Percentiles rank a stretch among this genome's conserved stretches.
phyloP scores from a whole-genome alignment of 495 filamentous ascomycete genomes.

The Neurospora discreta region DNA sequence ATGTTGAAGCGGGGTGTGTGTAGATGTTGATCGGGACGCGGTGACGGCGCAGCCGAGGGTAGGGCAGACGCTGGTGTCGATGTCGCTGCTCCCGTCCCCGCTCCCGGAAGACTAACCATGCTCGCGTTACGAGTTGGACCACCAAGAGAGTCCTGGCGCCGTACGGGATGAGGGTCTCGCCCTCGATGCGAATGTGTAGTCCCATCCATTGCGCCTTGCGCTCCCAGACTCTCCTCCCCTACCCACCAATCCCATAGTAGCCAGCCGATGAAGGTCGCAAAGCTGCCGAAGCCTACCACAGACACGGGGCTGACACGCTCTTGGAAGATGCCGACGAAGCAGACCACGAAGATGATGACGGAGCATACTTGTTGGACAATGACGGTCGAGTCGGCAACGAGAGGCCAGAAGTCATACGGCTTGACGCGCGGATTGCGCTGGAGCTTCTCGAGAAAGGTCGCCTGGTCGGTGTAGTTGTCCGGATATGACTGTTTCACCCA shows the following conservation, averaged over 20 bases:
- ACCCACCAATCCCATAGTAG: conserved; percentile 85
- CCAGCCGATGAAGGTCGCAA: conserved; percentile 82
- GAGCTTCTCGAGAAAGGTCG: conserved; percentile 89
- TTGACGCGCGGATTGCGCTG: conserved; percentile 90
- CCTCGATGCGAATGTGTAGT: neutral
- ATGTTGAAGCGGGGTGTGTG: conserved; percentile 7
- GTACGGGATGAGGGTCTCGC: conserved; percentile 12
- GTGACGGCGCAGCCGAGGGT: conserved; percentile 30
- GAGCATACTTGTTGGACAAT: conserved; percentile 95
- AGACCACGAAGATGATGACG: conserved; percentile 86
- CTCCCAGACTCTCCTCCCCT: conserved; percentile 31
- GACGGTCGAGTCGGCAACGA: conserved; percentile 89
- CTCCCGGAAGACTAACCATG: conserved; percentile 14
- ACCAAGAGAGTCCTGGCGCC: conserved; percentile 15
- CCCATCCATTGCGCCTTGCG: conserved; percentile 32
- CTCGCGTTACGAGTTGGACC: conserved; percentile 10
- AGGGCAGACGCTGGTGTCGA: conserved; percentile 7
- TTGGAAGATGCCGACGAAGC: conserved; percentile 82
- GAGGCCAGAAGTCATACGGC: conserved; percentile 95
- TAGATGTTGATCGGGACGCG: conserved; percentile 7
- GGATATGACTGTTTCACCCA: conserved; percentile 98
- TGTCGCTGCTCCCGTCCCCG: neutral
- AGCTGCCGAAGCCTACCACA: conserved; percentile 72
- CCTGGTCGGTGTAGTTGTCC: conserved; percentile 96
- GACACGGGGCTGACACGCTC: conserved; percentile 75